Base-by-base conservation (phyloP, 2,329 filamentous ascomycete genomes). In the Chrysoporthe deuterocubensis region DNA sequence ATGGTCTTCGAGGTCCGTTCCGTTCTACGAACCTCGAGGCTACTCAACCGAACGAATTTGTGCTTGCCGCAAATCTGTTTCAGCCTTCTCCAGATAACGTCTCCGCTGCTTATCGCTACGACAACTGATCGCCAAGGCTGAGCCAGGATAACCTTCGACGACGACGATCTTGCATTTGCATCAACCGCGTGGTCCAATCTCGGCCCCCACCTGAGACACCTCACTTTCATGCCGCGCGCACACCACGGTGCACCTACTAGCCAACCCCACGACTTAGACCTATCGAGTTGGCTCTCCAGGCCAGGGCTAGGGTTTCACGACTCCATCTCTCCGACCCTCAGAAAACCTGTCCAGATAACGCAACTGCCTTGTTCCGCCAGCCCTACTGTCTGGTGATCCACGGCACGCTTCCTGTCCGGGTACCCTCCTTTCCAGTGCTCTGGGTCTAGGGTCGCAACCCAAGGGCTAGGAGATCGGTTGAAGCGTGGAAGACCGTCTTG, bases 61-160 rank as follows among this genome's bases (percentile, higher is more conserved):
- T 62, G 64, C 56, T 63, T 62, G 67, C 67, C 67, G 67, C 67
- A 69, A 67, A 46, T 69, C 61, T 43, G 67, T 69, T 69, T 69
- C 67, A 67, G 60, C 60, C 60, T 66, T 37, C 54, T 61, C 62
- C 56, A 60, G 56, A 61, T 59, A 56, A 46, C 13, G 54, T 67
- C 62, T 67, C 57, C 50, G 57, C n/a, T 48, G 56, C 67, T 67
- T 67, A 64, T 68, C 60, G 52, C 48, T 42, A 62, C 43, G 44
- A 32, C 60, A 52, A 52, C 40, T 26, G 43, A 64, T 40, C 37
- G 54, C 48, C 64, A 60, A 13, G 60, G 60, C 44, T 46, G 42
- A 37, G 48, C 64, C 44, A 58, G 52, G 62, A 40, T 65, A 58
- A 7, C 54, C 52, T 59, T 48, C 18, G 21, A 60, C 46, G 54